Conservation (phyloP, 2,329 filamentous ascomycete genomes). For the Fusarium buharicum region DNA sequence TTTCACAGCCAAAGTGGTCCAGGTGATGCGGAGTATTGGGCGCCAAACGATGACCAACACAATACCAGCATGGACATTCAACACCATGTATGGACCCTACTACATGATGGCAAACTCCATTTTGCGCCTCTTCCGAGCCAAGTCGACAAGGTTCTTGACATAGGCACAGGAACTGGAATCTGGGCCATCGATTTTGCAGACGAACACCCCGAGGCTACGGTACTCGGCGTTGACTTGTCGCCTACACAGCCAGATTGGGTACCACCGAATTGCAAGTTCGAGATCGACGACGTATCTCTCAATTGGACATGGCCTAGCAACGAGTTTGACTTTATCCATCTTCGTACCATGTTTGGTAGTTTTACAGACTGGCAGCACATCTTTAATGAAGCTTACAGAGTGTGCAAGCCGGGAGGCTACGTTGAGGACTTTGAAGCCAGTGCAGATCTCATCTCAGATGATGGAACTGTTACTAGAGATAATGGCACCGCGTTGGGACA, state of each 20-base stretch:
- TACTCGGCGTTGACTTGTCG: slow-evolving; percentile 18
- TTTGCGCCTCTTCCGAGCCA: slow-evolving; percentile 2
- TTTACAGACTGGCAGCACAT: slow-evolving; percentile 16
- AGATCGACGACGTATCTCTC: slow-evolving; percentile 14
- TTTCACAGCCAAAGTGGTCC: slow-evolving; percentile 18
- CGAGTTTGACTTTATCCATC: slow-evolving; percentile 20
- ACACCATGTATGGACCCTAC: slow-evolving; percentile 14
- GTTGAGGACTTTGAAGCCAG: slow-evolving; percentile 18
- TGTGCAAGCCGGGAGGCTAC: slow-evolving; percentile 19
- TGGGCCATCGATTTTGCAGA: slow-evolving; percentile 29
- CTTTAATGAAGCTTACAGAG: slow-evolving; percentile 12
- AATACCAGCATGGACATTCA: slow-evolving; percentile 19
- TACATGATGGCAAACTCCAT: slow-evolving; percentile 8
- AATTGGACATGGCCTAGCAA: slow-evolving; percentile 10
- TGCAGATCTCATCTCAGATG: slow-evolving; percentile 16
- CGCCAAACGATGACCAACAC: slow-evolving; percentile 16
- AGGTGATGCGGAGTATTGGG: slow-evolving; percentile 19
- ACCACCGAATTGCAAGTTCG: slow-evolving; percentile 18
- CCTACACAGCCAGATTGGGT: slow-evolving; percentile 14
- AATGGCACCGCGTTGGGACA: slow-evolving; percentile 11
- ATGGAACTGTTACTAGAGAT: slow-evolving; percentile 15
- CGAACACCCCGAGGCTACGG: slow-evolving; percentile 11
- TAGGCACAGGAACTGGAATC: slow-evolving; percentile 29
- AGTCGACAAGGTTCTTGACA: slow-evolving; percentile 19
- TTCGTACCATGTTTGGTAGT: slow-evolving; percentile 16